Evolutionary conservation across 116 monocot species (phyloP).

Genomic region (Cymodocea nodosa): DNA sequence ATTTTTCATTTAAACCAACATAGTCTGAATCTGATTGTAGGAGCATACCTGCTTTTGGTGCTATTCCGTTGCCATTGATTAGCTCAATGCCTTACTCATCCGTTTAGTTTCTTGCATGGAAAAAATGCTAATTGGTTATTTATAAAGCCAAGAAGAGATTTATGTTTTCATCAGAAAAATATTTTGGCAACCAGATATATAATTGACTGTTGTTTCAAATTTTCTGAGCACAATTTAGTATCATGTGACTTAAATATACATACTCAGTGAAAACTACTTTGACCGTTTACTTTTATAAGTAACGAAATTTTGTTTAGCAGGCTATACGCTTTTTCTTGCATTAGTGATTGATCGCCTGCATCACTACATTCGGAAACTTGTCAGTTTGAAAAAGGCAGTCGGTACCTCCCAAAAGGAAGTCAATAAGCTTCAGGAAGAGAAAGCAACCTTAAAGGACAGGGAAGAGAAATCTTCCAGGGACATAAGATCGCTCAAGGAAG

Average conservation of each 20-base stretch:
- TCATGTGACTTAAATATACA: neutral
- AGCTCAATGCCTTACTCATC: no score
- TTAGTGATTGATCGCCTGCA: constrained; percentile 57
- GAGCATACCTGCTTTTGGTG: neutral
- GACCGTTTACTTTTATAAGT: no score
- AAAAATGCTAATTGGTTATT: no score
- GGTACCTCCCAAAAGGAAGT: constrained; percentile 28
- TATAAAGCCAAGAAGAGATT: no score
- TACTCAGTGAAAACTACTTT: no score
- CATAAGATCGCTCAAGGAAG: constrained; percentile 20
- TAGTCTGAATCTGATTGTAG: no score
- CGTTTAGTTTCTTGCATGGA: no score
- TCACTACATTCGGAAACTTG: constrained; percentile 33
- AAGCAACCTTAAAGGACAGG: constrained; percentile 13
- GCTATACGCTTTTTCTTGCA: constrained; percentile 50
- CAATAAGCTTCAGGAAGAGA: constrained; percentile 37
- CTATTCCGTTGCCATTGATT: neutral
- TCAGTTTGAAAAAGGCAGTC: constrained; percentile 23
- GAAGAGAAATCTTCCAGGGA: constrained; percentile 21
- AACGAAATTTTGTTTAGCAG: constrained; percentile 15
- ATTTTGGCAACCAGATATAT: no score
- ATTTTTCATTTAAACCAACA: no score
- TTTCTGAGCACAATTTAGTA: no score
- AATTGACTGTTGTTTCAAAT: no score
- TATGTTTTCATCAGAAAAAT: neutral